A percentile compares a stretch with the other conserved stretches of the same genome.
Evolutionary conservation across 2,329 filamentous ascomycete species (phyloP).

Genomic region (Cadophora luteo-olivacea): DNA sequence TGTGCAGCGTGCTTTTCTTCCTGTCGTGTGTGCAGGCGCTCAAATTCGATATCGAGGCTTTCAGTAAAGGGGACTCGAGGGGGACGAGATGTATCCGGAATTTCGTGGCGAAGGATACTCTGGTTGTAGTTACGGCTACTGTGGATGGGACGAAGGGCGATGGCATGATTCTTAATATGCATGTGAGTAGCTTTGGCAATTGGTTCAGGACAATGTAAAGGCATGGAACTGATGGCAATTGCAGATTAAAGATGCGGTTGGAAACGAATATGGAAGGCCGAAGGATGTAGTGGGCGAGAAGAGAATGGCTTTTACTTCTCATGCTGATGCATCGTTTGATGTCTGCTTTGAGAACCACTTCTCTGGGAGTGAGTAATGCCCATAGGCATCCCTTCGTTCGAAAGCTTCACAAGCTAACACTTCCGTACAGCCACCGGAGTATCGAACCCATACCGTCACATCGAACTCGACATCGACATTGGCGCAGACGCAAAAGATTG

Average conservation of each 20-base stretch:
- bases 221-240: constrained; percentile 15
- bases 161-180: constrained; percentile 92
- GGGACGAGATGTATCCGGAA: constrained; percentile 94
- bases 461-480: constrained; percentile 53
- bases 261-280: constrained; percentile 93
- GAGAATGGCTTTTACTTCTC: constrained; percentile 91
- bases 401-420: constrained; percentile 19
- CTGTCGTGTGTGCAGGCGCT: constrained; percentile 68
- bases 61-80: constrained; percentile 66
- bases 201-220: constrained; percentile 15
- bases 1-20: constrained; percentile 65
- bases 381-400: neutral
- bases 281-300: constrained; percentile 85
- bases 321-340: constrained; percentile 90
- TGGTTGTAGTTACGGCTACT: constrained; percentile 94
- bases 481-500: constrained; percentile 81
- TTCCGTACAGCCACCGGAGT: constrained; percentile 32
- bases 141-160: constrained; percentile 87
- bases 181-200: constrained; percentile 63
- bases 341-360: constrained; percentile 94
- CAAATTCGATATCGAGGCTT: constrained; percentile 90
- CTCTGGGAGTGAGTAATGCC: constrained; percentile 64
- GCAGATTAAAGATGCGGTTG: constrained; percentile 92
- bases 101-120: constrained; percentile 88
- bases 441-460: constrained; percentile 62